phyloP scores from a whole-genome alignment of 78 protist species.

The Salpingoeca rosetta region DNA sequence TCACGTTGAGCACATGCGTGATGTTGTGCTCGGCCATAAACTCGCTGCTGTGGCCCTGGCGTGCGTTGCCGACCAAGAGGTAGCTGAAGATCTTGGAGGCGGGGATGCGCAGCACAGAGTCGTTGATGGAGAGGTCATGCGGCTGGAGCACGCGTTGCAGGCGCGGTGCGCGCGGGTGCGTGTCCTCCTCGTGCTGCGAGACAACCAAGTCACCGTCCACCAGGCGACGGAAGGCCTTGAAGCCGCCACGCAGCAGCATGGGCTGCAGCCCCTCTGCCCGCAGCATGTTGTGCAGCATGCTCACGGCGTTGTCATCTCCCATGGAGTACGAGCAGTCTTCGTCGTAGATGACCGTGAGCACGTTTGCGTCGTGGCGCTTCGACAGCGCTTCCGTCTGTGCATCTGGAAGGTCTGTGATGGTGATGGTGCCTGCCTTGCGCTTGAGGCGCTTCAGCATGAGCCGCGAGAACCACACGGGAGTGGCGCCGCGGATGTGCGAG shows the following conservation, averaged over 20 bases:
- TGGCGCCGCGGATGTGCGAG: neutral
- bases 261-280: neutral
- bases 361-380: neutral
- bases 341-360: neutral
- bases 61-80: neutral
- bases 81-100: neutral
- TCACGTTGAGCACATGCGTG: neutral
- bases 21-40: neutral
- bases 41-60: neutral
- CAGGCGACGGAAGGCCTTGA: neutral
- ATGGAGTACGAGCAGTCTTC: neutral
- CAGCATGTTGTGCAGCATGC: neutral
- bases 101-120: too few species aligned
- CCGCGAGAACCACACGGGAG: neutral
- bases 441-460: neutral
- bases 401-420: neutral
- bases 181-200: neutral
- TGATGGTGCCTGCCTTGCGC: neutral
- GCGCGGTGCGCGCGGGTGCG: neutral
- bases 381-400: neutral
- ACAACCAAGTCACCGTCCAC: neutral
- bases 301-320: neutral
- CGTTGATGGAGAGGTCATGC: too few species aligned
- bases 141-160: neutral
- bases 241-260: neutral